Conservation (phyloP, 306 rosid species). For the Lathyrus aphaca region DNA sequence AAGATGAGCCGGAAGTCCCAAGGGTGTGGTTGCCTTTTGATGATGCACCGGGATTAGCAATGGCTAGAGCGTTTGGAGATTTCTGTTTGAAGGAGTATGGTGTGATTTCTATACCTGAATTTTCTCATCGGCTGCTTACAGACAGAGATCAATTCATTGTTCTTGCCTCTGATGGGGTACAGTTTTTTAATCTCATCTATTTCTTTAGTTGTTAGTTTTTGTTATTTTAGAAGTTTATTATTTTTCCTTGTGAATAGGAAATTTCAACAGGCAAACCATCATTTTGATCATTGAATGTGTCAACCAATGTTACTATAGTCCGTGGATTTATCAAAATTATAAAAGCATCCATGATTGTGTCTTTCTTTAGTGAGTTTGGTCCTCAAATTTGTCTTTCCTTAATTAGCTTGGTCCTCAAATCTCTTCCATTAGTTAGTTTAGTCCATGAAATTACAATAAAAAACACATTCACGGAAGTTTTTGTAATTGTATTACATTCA, state of each 20-base stretch:
- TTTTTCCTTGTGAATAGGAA: not conserved
- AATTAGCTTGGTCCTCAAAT: too few species aligned
- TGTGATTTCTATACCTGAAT: conserved; percentile 96
- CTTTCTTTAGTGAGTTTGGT: too few species aligned
- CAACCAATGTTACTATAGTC: too few species aligned
- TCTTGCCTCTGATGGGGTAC: conserved; percentile 98
- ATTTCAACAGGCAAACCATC: not conserved
- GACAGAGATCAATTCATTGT: conserved; percentile 89
- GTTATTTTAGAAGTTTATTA: not conserved
- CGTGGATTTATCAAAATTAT: too few species aligned
- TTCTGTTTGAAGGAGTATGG: conserved; percentile 98
- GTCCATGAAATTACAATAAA: too few species aligned
- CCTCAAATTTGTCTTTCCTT: too few species aligned
- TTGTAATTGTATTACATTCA: too few species aligned
- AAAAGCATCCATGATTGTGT: too few species aligned
- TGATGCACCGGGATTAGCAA: conserved; percentile 98
- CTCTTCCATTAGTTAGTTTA: too few species aligned
- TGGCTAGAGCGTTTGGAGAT: conserved; percentile 99
- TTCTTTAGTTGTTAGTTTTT: not conserved
- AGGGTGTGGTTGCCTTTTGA: conserved; percentile 99
- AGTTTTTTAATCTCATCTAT: conserved; percentile 19
- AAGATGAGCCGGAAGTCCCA: conserved; percentile 96
- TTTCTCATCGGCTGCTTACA: conserved; percentile 74
- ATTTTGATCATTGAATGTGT: too few species aligned
- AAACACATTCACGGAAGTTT: too few species aligned